Percentiles rank a stretch among this genome's conserved stretches.
These are phyloP conservation scores for Begonia loranthoides DNA, from an alignment of 306 rosid genomes.

Conservation along the genomic window DNA sequence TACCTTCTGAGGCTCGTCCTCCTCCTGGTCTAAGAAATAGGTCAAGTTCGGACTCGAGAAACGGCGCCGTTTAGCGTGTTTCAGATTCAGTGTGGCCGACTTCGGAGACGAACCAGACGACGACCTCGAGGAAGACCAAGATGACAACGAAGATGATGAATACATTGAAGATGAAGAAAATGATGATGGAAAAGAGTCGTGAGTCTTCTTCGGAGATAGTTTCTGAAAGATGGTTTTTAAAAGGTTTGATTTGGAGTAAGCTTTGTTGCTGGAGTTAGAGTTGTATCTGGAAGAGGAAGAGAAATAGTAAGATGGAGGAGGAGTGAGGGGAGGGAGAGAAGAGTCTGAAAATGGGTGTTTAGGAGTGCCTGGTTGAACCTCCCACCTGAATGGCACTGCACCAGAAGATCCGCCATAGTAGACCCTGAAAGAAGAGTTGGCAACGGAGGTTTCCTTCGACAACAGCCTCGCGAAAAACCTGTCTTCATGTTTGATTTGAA, in stretches of 20 bases:
- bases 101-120: slow-evolving; percentile 9
- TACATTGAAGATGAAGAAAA: not conserved
- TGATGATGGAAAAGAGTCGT: slow-evolving; percentile 1
- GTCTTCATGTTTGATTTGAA: slow-evolving; percentile 45
- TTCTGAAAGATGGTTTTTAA: slow-evolving; percentile 8
- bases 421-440: slow-evolving; percentile 50
- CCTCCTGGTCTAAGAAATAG: not conserved
- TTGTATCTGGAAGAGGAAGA: not conserved
- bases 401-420: slow-evolving; percentile 33
- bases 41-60: not conserved
- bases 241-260: slow-evolving; percentile 10
- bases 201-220: slow-evolving; percentile 9
- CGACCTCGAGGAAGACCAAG: slow-evolving; percentile 6
- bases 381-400: slow-evolving; percentile 72
- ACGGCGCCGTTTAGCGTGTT: slow-evolving; percentile 1
- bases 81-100: not conserved
- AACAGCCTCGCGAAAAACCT: slow-evolving; percentile 52
- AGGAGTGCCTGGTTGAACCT: slow-evolving; percentile 90
- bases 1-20: not conserved
- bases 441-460: slow-evolving; percentile 46
- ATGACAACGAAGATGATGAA: slow-evolving; percentile 5
- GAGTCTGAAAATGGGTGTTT: slow-evolving; percentile 31
- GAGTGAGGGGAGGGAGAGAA: slow-evolving; percentile 73
- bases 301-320: slow-evolving; percentile 67
- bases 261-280: not conserved